Evolutionary conservation across 371 early-diverging fungal genomes (phyloP).

Genomic region (Smittium culicis): DNA sequence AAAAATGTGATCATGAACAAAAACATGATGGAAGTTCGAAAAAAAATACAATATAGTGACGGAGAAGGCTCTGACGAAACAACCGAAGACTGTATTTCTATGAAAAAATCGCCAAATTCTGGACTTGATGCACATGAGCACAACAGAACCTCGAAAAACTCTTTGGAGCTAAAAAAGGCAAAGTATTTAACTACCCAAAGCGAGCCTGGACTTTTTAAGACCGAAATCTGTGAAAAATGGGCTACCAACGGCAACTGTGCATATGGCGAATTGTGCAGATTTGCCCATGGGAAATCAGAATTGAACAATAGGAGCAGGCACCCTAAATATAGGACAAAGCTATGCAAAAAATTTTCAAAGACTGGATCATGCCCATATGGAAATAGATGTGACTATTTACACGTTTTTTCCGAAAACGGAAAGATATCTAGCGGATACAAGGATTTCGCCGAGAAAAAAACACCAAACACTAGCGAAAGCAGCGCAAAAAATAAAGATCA

Average conservation of each 20-base stretch:
- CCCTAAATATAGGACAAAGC: conserved; percentile 86
- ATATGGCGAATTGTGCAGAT: conserved; percentile 90
- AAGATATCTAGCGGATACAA: conserved; percentile 5
- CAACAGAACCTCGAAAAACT: not conserved
- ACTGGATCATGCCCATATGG: conserved; percentile 88
- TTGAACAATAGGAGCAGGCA: conserved; percentile 72
- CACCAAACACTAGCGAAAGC: too few species aligned
- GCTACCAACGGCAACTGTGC: conserved; percentile 80
- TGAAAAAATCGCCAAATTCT: too few species aligned
- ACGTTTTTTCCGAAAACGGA: conserved; percentile 28
- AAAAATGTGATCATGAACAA: too few species aligned
- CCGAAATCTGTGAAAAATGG: conserved; percentile 29
- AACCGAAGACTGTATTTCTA: not conserved
- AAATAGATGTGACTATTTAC: conserved; percentile 91
- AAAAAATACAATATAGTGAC: not conserved
- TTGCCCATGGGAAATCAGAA: conserved; percentile 78
- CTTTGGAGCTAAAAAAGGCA: not conserved
- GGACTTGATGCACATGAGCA: too few species aligned
- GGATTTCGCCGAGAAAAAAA: not conserved
- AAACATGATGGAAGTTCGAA: not conserved
- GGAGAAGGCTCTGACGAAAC: not conserved
- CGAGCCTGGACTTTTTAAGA: conserved; percentile 3
- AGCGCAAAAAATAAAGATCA: too few species aligned
- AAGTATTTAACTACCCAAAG: not conserved
- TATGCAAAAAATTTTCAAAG: conserved; percentile 76